phyloP scores from a whole-genome alignment of 345 rosid genomes.

The Melaleuca alternifolia region DNA sequence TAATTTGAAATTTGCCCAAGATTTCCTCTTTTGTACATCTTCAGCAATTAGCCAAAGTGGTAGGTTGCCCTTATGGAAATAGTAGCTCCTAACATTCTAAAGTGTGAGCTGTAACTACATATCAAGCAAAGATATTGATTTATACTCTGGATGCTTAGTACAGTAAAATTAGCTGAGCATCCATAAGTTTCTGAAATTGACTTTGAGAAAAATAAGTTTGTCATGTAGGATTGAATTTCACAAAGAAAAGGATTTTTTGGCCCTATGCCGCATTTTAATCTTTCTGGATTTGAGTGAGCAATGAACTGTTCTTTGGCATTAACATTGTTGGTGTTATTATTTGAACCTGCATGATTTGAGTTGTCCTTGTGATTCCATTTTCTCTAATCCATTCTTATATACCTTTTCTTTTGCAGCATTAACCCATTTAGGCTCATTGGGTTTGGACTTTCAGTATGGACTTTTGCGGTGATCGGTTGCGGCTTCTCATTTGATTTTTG shows the following conservation, averaged over 20 bases:
- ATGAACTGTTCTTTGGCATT: neutral
- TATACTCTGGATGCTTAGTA: neutral
- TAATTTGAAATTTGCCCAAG: neutral
- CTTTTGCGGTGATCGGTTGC: conserved; percentile 67
- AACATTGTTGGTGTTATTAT: neutral
- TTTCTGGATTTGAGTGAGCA: neutral
- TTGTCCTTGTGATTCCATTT: neutral
- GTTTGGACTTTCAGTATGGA: conserved; percentile 85
- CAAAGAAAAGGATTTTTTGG: neutral
- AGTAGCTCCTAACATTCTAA: neutral
- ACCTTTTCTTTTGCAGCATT: conserved; percentile 35
- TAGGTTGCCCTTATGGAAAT: neutral
- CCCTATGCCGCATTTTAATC: neutral
- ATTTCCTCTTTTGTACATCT: neutral
- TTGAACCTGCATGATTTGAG: neutral
- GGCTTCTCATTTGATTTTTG: conserved; percentile 80
- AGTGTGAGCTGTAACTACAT: neutral
- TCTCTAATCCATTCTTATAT: neutral
- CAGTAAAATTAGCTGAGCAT: neutral
- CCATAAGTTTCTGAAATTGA: neutral
- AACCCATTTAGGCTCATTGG: conserved; percentile 96
- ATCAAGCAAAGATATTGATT: neutral
- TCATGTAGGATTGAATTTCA: neutral
- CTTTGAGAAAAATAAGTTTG: neutral
- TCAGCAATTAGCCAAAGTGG: neutral